Conservation (phyloP, 2,329 filamentous ascomycete genomes). For the Pyrenophora tritici-repentis region DNA sequence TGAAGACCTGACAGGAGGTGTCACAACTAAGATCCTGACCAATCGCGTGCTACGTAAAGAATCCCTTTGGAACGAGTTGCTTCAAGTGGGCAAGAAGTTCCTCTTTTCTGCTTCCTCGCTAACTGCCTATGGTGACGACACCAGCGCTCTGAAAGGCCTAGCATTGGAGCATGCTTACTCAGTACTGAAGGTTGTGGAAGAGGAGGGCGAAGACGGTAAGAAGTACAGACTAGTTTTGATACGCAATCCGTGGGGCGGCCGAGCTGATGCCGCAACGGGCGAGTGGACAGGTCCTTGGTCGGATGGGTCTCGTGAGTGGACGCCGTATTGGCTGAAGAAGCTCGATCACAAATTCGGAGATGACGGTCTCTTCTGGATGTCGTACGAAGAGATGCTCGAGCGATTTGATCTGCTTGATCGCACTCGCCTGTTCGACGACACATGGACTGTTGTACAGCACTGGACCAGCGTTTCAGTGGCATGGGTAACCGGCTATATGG, state of each 20-base stretch:
- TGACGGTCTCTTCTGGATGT: slow-evolving; percentile 70
- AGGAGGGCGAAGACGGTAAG: slow-evolving; percentile 48
- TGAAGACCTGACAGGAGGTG: slow-evolving; percentile 67
- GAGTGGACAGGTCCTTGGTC: slow-evolving; percentile 83
- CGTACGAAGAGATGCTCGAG: slow-evolving; percentile 61
- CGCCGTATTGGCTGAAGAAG: slow-evolving; percentile 73
- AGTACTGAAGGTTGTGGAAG: slow-evolving; percentile 62
- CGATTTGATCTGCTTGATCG: slow-evolving; percentile 64
- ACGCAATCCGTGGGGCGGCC: slow-evolving; percentile 78
- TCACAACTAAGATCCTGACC: slow-evolving; percentile 69
- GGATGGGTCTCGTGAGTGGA: slow-evolving; percentile 85
- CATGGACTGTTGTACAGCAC: slow-evolving; percentile 63
- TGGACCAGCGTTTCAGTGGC: slow-evolving; percentile 64
- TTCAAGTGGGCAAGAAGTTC: slow-evolving; percentile 75
- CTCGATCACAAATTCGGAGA: slow-evolving; percentile 75
- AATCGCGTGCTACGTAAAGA: slow-evolving; percentile 76
- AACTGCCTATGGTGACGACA: slow-evolving; percentile 65
- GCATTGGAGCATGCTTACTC: slow-evolving; percentile 59
- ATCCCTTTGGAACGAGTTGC: slow-evolving; percentile 81
- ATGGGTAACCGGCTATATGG: slow-evolving; percentile 64
- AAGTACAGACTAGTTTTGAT: slow-evolving; percentile 64
- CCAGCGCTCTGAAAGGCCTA: slow-evolving; percentile 56
- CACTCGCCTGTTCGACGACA: slow-evolving; percentile 62
- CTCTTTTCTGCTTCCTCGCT: slow-evolving; percentile 65
- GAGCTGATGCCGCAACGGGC: slow-evolving; percentile 40